These are phyloP conservation scores for Boletus rubroflammeus DNA, from an alignment of 768 basidiomycete genomes.

Conservation along the genomic window DNA sequence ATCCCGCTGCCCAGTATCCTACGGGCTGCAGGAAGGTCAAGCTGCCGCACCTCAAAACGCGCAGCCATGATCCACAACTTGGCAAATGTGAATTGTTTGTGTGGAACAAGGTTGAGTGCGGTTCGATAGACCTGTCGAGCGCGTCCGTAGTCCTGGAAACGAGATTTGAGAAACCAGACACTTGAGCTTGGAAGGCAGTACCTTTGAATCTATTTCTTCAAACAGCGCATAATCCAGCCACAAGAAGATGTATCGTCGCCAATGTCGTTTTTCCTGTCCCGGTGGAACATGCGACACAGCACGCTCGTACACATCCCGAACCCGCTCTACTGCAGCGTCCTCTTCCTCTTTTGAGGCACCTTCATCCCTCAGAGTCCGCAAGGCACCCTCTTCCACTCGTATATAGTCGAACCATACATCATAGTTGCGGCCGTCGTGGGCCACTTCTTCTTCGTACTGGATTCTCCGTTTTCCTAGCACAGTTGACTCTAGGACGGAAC, in stretches of 20 bases:
- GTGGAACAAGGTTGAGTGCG: conserved; percentile 83
- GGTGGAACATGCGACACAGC: conserved; percentile 96
- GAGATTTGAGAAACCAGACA: not conserved
- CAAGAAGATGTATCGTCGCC: conserved; percentile 85
- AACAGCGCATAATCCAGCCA: conserved; percentile 97
- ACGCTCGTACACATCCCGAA: conserved; percentile 92
- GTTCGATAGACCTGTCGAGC: conserved; percentile 92
- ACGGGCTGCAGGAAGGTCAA: conserved; percentile 79
- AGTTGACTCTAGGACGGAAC: conserved; percentile 84
- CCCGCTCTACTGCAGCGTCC: conserved; percentile 56
- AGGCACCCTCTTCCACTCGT: conserved; percentile 86
- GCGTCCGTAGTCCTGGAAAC: conserved; percentile 70
- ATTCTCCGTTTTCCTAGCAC: conserved; percentile 97
- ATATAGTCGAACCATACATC: conserved; percentile 99
- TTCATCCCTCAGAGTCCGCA: conserved; percentile 69
- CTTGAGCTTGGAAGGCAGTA: conserved; percentile 22
- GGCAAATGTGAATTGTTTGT: conserved; percentile 96
- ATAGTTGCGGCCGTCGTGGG: conserved; percentile 90
- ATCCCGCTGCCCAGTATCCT: conserved; percentile 88
- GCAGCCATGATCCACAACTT: conserved; percentile 95
- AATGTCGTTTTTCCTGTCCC: conserved; percentile 87
- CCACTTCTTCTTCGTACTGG: conserved; percentile 95
- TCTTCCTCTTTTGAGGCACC: conserved; percentile 71
- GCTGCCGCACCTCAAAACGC: conserved; percentile 82
- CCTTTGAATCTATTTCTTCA: conserved; percentile 95